Evolutionary conservation across 495 filamentous ascomycete genomes (phyloP).

Genomic region (Penicillium coffeae): DNA sequence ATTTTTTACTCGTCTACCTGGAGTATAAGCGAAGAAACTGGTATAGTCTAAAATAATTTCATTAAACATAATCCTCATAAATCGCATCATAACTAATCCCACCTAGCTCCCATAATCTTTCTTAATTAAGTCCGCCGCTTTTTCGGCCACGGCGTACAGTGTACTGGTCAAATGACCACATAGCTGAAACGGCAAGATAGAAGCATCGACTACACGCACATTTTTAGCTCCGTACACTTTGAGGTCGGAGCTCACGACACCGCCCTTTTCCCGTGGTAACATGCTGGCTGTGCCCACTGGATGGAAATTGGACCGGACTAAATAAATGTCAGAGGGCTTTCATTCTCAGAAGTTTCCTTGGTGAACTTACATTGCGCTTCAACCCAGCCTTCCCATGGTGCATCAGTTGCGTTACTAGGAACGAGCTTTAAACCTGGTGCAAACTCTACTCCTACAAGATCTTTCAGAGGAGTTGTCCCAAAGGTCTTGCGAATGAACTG

Average conservation of each 20-base stretch:
- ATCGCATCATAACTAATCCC: not conserved
- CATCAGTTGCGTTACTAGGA: constrained; percentile 12
- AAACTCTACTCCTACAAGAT: constrained; percentile 17
- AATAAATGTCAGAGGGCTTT: constrained; percentile 10
- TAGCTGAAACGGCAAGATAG: constrained; percentile 55
- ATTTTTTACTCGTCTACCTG: too few relatives aligned
- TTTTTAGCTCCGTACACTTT: constrained; percentile 46
- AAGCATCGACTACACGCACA: constrained; percentile 52
- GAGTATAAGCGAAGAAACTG: too few relatives aligned
- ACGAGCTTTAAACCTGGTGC: constrained; percentile 13
- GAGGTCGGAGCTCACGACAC: constrained; percentile 41
- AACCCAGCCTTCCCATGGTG: constrained; percentile 18
- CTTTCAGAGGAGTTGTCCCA: constrained; percentile 8
- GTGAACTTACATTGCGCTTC: constrained; percentile 16
- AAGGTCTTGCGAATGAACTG: constrained; percentile 21
- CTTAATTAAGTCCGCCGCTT: constrained; percentile 41
- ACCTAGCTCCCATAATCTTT: constrained; percentile 9
- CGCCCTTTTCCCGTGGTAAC: constrained; percentile 51
- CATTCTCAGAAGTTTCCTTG: not conserved
- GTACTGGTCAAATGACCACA: constrained; percentile 48
- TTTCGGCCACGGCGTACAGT: constrained; percentile 59
- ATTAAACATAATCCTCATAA: not conserved
- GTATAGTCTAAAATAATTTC: not conserved
- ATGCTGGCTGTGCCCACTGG: constrained; percentile 50
- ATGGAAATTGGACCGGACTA: constrained; percentile 36